Conservation (phyloP, 345 rosid species). For the Alliaria petiolata region DNA sequence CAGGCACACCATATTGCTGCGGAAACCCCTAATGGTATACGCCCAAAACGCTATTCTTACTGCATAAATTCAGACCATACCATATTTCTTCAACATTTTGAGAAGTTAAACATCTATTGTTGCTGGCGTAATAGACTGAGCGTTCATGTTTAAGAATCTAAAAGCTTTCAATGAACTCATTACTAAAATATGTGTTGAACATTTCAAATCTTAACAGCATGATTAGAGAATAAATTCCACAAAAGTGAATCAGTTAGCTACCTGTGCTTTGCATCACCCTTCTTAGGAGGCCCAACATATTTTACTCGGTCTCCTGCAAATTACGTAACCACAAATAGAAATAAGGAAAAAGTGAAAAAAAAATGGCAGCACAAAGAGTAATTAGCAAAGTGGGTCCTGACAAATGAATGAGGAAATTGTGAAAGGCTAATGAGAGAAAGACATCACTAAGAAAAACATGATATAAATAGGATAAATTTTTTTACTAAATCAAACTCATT, state of each 20-base stretch:
- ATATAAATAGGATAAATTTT: too few relatives aligned
- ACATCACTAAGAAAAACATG: neutral
- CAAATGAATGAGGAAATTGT: slow-evolving; percentile 1
- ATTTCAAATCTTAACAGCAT: neutral
- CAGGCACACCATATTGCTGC: neutral
- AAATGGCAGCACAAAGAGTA: neutral
- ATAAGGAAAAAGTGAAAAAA: neutral
- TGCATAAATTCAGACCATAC: neutral
- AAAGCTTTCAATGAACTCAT: neutral
- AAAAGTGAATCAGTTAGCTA: slow-evolving; percentile 28
- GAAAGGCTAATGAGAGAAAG: slow-evolving; percentile 8
- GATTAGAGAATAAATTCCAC: neutral
- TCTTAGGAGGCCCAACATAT: slow-evolving; percentile 61
- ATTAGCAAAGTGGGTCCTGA: neutral
- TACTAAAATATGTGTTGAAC: neutral
- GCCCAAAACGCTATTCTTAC: too few relatives aligned
- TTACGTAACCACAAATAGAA: neutral
- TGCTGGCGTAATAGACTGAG: neutral
- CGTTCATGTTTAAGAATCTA: neutral
- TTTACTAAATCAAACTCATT: neutral
- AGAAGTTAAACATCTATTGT: neutral
- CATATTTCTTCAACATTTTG: neutral
- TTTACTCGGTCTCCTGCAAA: slow-evolving; percentile 87
- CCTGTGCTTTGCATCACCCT: slow-evolving; percentile 62
- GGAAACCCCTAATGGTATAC: neutral